Evolutionary conservation across 73 alveolate genomes (phyloP), one percentile per base, ranked within the genome.

Genomic region (Stentor coeruleus): DNA sequence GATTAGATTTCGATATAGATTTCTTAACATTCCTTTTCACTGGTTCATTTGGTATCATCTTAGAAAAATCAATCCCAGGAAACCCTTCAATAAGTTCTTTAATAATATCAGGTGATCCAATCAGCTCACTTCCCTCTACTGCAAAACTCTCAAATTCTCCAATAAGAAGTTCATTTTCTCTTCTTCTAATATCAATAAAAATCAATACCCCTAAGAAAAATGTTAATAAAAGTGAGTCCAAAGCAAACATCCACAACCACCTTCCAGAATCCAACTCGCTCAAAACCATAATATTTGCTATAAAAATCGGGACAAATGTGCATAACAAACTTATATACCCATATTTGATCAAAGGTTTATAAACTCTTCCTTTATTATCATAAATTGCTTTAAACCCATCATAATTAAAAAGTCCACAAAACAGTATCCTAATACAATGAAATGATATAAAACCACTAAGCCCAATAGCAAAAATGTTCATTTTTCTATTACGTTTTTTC

Each of bases 311-410:
- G 41, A 66, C 33, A 66, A 66, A 66, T 1, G 79, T 66, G 79
- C 79, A 66, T 66, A 66, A 31, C 36, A 66, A 20, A 31, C 79
- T 66, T 26, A 66, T 31, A 66, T 66, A 66, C 41, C 79, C 79
- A 33, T 20, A 66, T 26, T 26, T 26, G 11, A 66, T 33, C 37
- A 66, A 40, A 20, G 37, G 79, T 31, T 66, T 66, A 26, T 26
- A 26, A 14, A 66, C n/a, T 66, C 33, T 66, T 31, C 42, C 11
- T 2, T 66, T 20, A 33, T 66, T 33, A 26, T 66, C 79, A 31
- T 20, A 66, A 66, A 11, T 66, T 26, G 79, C 79, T 26, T 26
- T 20, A 66, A 66, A 66, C 40, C 79, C n/a, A 26, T 20, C 36
- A 20, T 2, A 20, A 20, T 33, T 33, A 40, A 66, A 66, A 11